phyloP scores from a whole-genome alignment of 805 yeast species.

The Ogataea pilisensis region DNA sequence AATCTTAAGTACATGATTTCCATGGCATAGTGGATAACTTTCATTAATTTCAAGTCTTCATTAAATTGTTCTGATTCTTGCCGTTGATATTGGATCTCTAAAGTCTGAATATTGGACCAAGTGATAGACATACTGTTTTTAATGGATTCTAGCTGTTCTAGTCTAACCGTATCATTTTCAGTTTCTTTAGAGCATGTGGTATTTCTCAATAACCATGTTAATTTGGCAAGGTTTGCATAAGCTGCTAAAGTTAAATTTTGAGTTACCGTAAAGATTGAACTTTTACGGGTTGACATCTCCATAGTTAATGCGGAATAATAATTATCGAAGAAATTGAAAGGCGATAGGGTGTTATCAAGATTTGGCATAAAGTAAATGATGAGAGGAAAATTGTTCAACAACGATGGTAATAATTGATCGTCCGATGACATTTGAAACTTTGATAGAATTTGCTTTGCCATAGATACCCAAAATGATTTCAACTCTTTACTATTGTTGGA shows the following conservation, averaged over 20 bases:
- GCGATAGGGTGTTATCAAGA: neutral
- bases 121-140: conserved; percentile 24
- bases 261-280: neutral
- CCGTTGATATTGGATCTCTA: conserved; percentile 22
- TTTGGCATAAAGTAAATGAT: conserved; percentile 1
- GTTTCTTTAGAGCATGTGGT: neutral
- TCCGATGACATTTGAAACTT: neutral
- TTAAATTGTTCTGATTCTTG: too few species aligned
- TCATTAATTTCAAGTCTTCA: conserved; percentile 21
- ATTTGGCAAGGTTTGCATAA: conserved; percentile 34
- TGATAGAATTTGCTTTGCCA: conserved; percentile 22
- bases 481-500: neutral
- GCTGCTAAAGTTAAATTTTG: neutral
- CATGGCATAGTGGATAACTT: conserved; percentile 22
- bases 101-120: conserved; percentile 29
- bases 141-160: conserved; percentile 8
- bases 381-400: neutral
- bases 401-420: neutral
- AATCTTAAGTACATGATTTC: conserved; percentile 26
- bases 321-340: conserved; percentile 2
- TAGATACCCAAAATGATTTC: conserved; percentile 35
- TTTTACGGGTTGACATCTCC: neutral
- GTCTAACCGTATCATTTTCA: neutral
- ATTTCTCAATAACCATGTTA: conserved; percentile 32
- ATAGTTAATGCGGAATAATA: neutral